Conservation (phyloP, 768 basidiomycete genomes). For the Mycena chlorophos region DNA sequence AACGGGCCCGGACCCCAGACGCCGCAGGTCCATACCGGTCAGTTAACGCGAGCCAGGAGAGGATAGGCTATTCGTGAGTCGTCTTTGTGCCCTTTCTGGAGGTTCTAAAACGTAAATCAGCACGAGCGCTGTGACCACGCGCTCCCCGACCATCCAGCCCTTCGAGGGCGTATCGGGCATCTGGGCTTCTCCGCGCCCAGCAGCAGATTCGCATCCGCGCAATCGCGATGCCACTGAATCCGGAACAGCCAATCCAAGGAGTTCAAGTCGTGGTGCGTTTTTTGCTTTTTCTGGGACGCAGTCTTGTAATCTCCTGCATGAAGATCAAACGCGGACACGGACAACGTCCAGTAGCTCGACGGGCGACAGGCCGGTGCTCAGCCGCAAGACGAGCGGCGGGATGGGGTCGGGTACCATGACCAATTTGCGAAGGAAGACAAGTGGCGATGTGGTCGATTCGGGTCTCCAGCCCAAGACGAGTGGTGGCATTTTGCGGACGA, state of each 20-base stretch:
- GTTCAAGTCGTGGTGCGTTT: neutral
- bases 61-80: neutral
- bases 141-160: conserved; percentile 15
- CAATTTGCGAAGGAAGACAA: neutral
- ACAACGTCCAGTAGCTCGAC: neutral
- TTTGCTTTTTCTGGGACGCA: neutral
- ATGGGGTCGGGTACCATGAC: neutral
- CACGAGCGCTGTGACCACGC: neutral
- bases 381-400: neutral
- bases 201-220: conserved; percentile 12
- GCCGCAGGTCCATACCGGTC: neutral
- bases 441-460: neutral
- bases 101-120: no score
- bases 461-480: neutral
- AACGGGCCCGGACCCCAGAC: neutral
- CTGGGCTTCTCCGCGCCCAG: conserved; percentile 15
- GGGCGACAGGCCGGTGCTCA: neutral
- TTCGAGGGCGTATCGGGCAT: conserved; percentile 21
- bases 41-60: neutral
- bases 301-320: neutral
- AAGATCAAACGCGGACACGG: neutral
- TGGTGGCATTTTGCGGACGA: neutral
- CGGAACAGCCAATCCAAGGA: neutral
- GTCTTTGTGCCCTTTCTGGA: no score
- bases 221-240: neutral